Conservation (phyloP, 805 yeast genomes). For the Kuraishia capsulata region DNA sequence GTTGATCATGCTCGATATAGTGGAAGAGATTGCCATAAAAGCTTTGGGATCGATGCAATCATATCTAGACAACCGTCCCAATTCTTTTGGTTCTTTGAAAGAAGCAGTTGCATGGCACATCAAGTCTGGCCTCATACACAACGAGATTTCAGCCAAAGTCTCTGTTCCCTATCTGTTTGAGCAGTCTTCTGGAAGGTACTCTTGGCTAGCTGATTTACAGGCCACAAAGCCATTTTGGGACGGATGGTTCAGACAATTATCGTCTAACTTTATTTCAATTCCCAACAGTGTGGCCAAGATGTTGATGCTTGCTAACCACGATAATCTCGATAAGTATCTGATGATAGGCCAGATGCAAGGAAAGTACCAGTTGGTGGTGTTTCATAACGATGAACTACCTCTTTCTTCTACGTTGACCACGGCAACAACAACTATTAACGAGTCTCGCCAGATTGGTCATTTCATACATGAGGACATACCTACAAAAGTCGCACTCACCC, state of each 20-base stretch:
- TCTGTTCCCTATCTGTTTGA: conserved; percentile 69
- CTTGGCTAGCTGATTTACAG: conserved; percentile 60
- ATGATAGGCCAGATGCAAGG: conserved; percentile 97
- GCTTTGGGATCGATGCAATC: conserved; percentile 58
- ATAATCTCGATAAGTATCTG: conserved; percentile 72
- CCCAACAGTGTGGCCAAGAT: conserved; percentile 47
- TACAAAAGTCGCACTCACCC: conserved; percentile 47
- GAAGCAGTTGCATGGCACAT: conserved; percentile 82
- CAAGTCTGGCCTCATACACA: conserved; percentile 42
- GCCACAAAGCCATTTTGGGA: conserved; percentile 65
- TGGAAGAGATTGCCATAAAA: conserved; percentile 82
- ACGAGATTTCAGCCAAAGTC: conserved; percentile 51
- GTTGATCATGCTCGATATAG: conserved; percentile 76
- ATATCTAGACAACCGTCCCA: conserved; percentile 63
- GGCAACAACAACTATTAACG: conserved; percentile 5
- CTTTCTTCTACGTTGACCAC: conserved; percentile 31
- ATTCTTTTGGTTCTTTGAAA: conserved; percentile 36
- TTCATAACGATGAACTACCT: neutral
- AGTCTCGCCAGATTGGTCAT: conserved; percentile 63
- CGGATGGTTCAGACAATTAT: conserved; percentile 68
- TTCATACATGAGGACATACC: conserved; percentile 94
- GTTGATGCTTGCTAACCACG: conserved; percentile 80
- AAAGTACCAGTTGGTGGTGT: conserved; percentile 35
- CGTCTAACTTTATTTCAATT: conserved; percentile 33
- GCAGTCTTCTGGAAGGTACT: conserved; percentile 10